phyloP scores from a whole-genome alignment of 2,329 filamentous ascomycete genomes.

The Fusarium sp. region DNA sequence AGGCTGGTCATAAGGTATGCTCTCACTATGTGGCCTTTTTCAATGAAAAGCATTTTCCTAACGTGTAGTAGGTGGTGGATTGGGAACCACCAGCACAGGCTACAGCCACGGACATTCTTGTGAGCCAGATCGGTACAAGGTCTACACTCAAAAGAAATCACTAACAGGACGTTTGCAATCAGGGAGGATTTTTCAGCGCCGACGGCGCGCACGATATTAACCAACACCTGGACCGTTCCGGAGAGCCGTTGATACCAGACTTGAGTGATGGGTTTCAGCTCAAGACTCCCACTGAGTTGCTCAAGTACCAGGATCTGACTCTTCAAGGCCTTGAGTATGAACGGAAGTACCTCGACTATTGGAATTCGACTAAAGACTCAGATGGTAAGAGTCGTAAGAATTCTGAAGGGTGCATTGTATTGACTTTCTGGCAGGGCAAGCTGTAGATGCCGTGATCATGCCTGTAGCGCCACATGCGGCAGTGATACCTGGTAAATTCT shows the following conservation, averaged over 20 bases:
- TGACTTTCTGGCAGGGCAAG: conserved; percentile 52
- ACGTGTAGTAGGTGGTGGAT: conserved; percentile 50
- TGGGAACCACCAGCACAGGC: conserved; percentile 34
- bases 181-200: conserved; percentile 52
- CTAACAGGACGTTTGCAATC: background rate
- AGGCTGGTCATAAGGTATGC: conserved; percentile 59
- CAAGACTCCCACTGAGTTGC: conserved; percentile 46
- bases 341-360: conserved; percentile 74
- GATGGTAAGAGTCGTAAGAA: conserved; percentile 58
- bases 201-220: conserved; percentile 58
- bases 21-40: fast-evolving
- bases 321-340: conserved; percentile 69
- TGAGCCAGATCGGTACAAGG: background rate
- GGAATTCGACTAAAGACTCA: conserved; percentile 68
- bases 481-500: conserved; percentile 63
- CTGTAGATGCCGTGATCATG: conserved; percentile 70
- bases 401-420: background rate
- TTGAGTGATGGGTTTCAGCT: conserved; percentile 53
- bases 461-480: conserved; percentile 67
- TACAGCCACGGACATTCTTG: conserved; percentile 28
- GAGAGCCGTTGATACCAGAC: conserved; percentile 66
- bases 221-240: conserved; percentile 67
- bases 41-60: fast-evolving
- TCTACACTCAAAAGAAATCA: too few species aligned
- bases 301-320: conserved; percentile 62